Conservation (phyloP, 805 yeast genomes). For the Starmerella vaccinii region DNA sequence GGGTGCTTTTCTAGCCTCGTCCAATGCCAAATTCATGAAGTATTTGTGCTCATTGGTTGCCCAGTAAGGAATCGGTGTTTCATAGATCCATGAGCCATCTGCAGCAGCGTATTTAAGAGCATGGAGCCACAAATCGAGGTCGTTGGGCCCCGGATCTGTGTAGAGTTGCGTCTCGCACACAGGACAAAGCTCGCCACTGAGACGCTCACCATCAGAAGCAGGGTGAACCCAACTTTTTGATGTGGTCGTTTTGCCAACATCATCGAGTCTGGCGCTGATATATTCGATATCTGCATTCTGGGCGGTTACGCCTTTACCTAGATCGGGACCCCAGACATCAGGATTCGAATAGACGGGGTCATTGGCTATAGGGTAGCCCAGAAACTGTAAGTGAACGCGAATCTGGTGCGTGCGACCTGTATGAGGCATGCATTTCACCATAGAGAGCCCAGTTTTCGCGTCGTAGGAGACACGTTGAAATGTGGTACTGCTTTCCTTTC, state of each 20-base stretch:
- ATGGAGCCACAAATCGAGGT: slow-evolving; percentile 81
- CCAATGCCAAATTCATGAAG: slow-evolving; percentile 67
- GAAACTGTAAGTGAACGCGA: slow-evolving; percentile 76
- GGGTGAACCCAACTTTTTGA: slow-evolving; percentile 51
- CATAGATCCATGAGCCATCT: slow-evolving; percentile 52
- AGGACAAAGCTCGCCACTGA: slow-evolving; percentile 49
- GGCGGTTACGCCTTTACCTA: slow-evolving; percentile 53
- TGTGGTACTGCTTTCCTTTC: slow-evolving; percentile 62
- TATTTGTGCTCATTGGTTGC: slow-evolving; percentile 49
- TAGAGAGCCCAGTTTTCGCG: slow-evolving; percentile 41
- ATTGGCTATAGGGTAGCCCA: slow-evolving; percentile 86
- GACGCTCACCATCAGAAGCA: slow-evolving; percentile 49
- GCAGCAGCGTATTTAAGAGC: slow-evolving; percentile 62
- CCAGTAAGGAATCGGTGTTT: slow-evolving; percentile 75
- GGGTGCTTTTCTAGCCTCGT: slow-evolving; percentile 69
- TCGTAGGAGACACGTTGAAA: slow-evolving; percentile 64
- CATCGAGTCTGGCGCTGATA: slow-evolving; percentile 43
- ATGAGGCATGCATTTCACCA: slow-evolving; percentile 73
- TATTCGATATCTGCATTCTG: slow-evolving; percentile 34
- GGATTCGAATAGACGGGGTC: slow-evolving; percentile 83
- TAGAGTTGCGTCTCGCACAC: slow-evolving; percentile 62
- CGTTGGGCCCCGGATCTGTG: slow-evolving; percentile 82
- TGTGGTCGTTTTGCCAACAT: slow-evolving; percentile 58
- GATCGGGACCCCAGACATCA: slow-evolving; percentile 62
- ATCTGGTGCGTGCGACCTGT: slow-evolving; percentile 97